Base-by-base conservation (phyloP, 164 flowering plant species). In the Liquidambar formosana region DNA sequence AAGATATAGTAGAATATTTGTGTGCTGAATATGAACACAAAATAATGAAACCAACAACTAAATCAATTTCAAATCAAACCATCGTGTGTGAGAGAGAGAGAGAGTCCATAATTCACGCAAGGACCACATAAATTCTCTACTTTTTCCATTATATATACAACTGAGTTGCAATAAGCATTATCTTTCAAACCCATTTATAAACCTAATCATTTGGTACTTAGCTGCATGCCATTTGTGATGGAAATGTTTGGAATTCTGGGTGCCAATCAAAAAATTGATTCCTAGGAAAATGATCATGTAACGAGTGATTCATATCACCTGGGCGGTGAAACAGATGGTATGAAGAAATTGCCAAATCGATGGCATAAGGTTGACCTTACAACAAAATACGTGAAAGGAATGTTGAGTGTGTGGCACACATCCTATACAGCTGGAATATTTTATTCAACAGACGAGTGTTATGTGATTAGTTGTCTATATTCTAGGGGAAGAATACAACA, bases 191-290 rank as follows among this genome's bases (percentile, higher is more conserved):
- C 71, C 63, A 54, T 10, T 38, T 67, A 61, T 26, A 45, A 41
- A 59, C 15, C 66, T 74, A 70, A 79, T 73, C 51, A 79, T 79
- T 73, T 75, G 71, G 46, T 48, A 21, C 49, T 48, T 61, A 68
- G 76, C 63, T 69, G 68, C 76, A 72, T 74, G 70, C 62, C 66
- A 74, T 69, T 66, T 65, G 61, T 28, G 43, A 41, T 59, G 67
- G 45, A 43, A 52, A 49, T 48, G 65, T 46, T 66, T 57, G 19
- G 22, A 28, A 28, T 47, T 46, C 57, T 3, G 26, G 58, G 10
- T n/a, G n/a, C n/a, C n/a, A n/a, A n/a, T n/a, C n/a, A 60, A 56
- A 71, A 66, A 65, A 52, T 62, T 43, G 53, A 56, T 23, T 33
- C 41, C 6, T 33, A 33, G 4, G 6, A 2, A 2, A 33, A 33